Conservation (phyloP, 345 rosid genomes). For the Populus alba region DNA sequence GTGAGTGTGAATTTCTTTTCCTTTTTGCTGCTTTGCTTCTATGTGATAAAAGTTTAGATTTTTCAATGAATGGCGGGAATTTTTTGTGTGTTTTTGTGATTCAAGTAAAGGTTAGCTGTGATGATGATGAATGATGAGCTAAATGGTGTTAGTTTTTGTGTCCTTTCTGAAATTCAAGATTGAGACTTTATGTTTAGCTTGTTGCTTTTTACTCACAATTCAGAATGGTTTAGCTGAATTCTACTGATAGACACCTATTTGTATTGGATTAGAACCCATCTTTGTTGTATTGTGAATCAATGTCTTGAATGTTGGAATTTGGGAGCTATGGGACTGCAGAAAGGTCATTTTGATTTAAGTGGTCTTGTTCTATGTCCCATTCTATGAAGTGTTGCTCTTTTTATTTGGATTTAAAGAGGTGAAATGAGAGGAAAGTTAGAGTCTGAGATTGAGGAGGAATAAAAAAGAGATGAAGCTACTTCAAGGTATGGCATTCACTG, state of each 20-base stretch:
- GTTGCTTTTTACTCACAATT: not conserved
- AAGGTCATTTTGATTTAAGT: not conserved
- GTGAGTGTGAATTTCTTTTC: conserved; percentile 29
- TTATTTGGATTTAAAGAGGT: not conserved
- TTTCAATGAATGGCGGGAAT: too few relatives aligned
- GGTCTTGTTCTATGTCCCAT: not conserved
- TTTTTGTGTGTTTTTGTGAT: not conserved
- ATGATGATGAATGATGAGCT: not conserved
- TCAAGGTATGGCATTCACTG: not conserved
- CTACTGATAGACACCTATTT: not conserved
- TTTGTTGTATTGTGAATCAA: too few relatives aligned
- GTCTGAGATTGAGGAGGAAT: not conserved
- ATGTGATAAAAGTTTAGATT: not conserved
- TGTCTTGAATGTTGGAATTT: not conserved
- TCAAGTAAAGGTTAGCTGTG: not conserved
- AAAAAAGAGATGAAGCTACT: not conserved
- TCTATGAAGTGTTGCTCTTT: not conserved
- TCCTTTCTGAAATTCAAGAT: not conserved
- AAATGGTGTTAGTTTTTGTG: not conserved
- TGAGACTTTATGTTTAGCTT: not conserved
- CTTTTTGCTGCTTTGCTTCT: not conserved
- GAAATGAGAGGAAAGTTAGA: not conserved
- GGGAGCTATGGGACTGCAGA: not conserved
- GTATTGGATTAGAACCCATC: not conserved
- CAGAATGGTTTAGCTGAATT: not conserved